Percentiles rank a stretch among this genome's conserved stretches.
These are phyloP conservation scores for Podospora anserina DNA, from an alignment of 495 filamentous ascomycete species.

Conservation along the genomic window DNA sequence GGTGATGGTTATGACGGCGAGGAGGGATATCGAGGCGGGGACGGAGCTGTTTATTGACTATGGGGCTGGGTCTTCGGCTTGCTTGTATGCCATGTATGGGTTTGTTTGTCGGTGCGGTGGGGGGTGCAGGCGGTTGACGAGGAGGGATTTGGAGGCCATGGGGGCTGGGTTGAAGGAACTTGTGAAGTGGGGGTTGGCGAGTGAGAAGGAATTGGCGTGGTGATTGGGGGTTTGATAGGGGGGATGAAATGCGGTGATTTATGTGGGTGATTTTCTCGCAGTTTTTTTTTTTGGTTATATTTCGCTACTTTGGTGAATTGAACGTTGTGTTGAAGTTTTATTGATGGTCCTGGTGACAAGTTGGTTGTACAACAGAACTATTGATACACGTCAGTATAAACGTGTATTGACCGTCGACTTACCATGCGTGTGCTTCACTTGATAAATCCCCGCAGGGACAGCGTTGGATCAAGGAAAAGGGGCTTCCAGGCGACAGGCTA, in stretches of 20 bases:
- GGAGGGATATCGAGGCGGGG: conserved; percentile 9
- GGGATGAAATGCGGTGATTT: neutral
- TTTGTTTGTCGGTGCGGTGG: conserved; percentile 29
- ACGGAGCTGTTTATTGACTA: conserved; percentile 31
- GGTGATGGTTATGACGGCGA: neutral
- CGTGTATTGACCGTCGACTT: too few relatives aligned
- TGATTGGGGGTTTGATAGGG: neutral
- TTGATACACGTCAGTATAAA: too few relatives aligned
- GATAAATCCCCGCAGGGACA: neutral
- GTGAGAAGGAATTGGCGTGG: neutral
- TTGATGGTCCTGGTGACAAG: too few relatives aligned
- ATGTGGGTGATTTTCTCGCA: too few relatives aligned
- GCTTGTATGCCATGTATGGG: conserved; percentile 27
- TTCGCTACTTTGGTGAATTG: too few relatives aligned
- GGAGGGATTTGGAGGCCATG: conserved; percentile 6
- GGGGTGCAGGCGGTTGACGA: conserved; percentile 19
- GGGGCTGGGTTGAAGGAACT: neutral
- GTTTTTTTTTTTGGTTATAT: too few relatives aligned
- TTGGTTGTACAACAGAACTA: too few relatives aligned
- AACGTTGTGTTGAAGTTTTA: too few relatives aligned
- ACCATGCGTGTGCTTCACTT: too few relatives aligned
- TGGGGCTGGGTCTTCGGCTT: conserved; percentile 12
- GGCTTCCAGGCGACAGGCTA: neutral
- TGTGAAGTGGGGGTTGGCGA: neutral
- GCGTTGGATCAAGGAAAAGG: neutral